Evolutionary conservation across 2,329 filamentous ascomycete genomes (phyloP), one percentile per base, ranked within the genome.

Genomic region (Aurifilum marmelostoma): DNA sequence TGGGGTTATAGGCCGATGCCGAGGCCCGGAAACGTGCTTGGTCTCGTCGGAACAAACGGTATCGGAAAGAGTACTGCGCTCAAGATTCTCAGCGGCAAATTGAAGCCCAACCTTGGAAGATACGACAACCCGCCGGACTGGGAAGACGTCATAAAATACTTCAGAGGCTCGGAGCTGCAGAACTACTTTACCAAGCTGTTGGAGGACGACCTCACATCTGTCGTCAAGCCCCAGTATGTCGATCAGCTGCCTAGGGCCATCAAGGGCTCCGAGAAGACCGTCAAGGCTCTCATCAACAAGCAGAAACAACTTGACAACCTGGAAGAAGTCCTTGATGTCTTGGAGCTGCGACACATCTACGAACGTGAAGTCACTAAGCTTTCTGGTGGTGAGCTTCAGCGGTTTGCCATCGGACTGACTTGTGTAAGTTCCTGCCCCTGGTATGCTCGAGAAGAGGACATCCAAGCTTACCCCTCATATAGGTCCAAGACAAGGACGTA

Each of bases 1-100:
- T 34, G 34, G 14, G 52, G 24, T 16, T 14, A 61, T 47, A 67
- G 65, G 77, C 96, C 97, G 69, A 97, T 95, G 88, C 96, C 96
- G 72, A 91, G 96, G 71, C 95, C 96, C 41, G 96, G 96, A 72
- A 93, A 98, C 79, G 97, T 99, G 39, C 84, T 99, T 69, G 96
- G 96, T 85, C 87, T 99, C 65, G 97, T 99, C 59, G 97, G 96
- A 80, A 98, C 96, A 76, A 99, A 99, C 89, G 96, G 97, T 93
- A 99, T 98, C 77, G 96, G 96, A 82, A 99, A 99, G 89, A 97
- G 94, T 84, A 99, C 96, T n/a, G 97, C 96, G 11, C 85, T 99
- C 80, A 99, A 99, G 87, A 97, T 99, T 80, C 89, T 99, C 76
- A 97, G 93, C 77, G 96, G 96, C 79, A 99, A 98, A 84, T 87